Base-by-base conservation (phyloP, 306 rosid species). In the Sechiopsis laciniata region DNA sequence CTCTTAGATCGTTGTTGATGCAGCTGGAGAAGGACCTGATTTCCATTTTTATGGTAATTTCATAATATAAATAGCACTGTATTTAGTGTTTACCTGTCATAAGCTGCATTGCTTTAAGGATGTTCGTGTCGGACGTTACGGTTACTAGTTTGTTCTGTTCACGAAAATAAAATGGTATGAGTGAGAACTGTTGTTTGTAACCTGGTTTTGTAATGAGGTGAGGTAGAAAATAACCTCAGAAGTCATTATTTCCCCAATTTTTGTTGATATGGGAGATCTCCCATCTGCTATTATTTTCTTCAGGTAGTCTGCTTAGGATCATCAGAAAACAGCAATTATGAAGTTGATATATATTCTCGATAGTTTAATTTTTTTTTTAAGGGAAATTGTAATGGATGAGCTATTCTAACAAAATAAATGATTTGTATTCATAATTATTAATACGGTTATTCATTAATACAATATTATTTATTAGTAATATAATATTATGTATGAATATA, bases 61-160 rank as follows among this genome's bases (percentile, higher is more conserved):
- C 20, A 45, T 55, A 71, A 59, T 19, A 55, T 32, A 60, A 53
- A 10, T 61, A 15, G 29, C 10, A 53, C 50, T 32, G 15, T 26
- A 55, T 37, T 78, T 83, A 87, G 6, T 74, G 59, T 51, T 78
- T 83, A 87, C 97, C 94, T 77, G 88, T 83, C 98, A 94, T 94
- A 22, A 94, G 86, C 81, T 83, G 81, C 98, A 94, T 89, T 79
- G 99, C 99, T 84, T 83, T 80, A 70, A 94, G 89, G 78, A 94
- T 83, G 85, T 88, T 90, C 5, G 86, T 94, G 76, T 79, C 83
- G 2, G 97, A 87, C 5, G 96, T 90, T 80, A 90, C 87, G 16
- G 96, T 84, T 75, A 94, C 76, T 55, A 90, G 61, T 17, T 86
- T 79, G 53, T 76, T 79, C 98, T 93, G 91, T 82, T 82, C 11